phyloP scores from a whole-genome alignment of 768 basidiomycete genomes.

The Clathrus columnatus region DNA sequence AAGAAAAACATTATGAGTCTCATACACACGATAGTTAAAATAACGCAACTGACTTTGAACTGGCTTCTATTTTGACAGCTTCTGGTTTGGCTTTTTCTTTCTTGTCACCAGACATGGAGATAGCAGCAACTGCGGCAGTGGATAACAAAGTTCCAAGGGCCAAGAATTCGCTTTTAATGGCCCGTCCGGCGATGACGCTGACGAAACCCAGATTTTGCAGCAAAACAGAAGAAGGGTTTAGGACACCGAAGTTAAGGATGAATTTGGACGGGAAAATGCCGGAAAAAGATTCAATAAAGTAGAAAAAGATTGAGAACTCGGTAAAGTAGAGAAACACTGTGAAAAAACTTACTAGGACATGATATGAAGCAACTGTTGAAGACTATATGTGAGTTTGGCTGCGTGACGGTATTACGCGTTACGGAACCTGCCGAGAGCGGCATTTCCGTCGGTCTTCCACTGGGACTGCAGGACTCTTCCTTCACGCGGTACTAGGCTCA shows the following conservation, averaged over 20 bases:
- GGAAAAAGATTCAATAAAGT: too few species aligned
- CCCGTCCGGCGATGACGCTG: conserved; percentile 72
- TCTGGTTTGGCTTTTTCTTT: conserved; percentile 42
- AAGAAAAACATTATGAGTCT: conserved; percentile 1
- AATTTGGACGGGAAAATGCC: too few species aligned
- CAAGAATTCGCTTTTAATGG: conserved; percentile 75
- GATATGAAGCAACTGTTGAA: too few species aligned
- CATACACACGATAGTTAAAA: background rate
- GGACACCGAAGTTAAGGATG: too few species aligned
- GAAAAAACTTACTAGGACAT: background rate
- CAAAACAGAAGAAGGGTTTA: background rate
- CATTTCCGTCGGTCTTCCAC: background rate
- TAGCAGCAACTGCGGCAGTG: conserved; percentile 41
- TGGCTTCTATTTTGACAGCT: conserved; percentile 46
- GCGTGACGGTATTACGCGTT: too few species aligned
- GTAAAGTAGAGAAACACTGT: background rate
- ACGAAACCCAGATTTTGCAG: background rate
- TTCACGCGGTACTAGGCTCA: too few species aligned
- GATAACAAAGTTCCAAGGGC: conserved; percentile 56
- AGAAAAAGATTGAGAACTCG: background rate
- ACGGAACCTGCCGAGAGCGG: background rate
- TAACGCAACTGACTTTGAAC: conserved; percentile 50
- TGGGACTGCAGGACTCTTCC: too few species aligned
- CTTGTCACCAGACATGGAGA: conserved; percentile 46
- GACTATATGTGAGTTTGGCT: too few species aligned